Evolutionary conservation across 2,329 filamentous ascomycete genomes (phyloP).

Genomic region (Exophiala dermatitidis): DNA sequence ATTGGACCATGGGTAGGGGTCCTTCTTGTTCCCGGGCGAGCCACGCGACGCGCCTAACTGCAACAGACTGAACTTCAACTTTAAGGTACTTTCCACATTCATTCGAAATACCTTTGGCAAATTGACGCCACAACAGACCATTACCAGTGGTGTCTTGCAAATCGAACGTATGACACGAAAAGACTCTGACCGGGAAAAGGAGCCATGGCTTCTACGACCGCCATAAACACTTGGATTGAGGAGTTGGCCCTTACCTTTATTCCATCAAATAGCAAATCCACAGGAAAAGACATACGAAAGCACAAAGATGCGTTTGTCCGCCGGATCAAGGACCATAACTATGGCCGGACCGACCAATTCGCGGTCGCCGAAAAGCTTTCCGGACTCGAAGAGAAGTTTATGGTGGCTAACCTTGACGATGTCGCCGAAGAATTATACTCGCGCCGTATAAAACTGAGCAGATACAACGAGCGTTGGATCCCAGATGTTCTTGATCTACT

Average conservation of each 20-base stretch:
- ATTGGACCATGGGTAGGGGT: no score
- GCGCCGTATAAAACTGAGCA: slow-evolving; percentile 54
- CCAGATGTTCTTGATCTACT: slow-evolving; percentile 75
- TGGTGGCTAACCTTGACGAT: slow-evolving; percentile 68
- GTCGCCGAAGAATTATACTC: slow-evolving; percentile 62
- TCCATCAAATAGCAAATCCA: slow-evolving; percentile 2
- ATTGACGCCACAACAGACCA: no score
- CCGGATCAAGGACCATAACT: slow-evolving; percentile 38
- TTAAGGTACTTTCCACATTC: no score
- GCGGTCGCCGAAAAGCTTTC: slow-evolving; percentile 58
- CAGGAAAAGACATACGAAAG: slow-evolving; percentile 3
- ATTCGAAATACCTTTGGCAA: no score
- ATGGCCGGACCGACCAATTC: slow-evolving; percentile 67
- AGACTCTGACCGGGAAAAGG: neutral
- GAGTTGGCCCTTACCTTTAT: slow-evolving; percentile 21
- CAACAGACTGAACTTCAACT: no score
- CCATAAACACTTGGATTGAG: slow-evolving; percentile 25
- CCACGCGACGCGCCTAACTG: no score
- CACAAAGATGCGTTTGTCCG: slow-evolving; percentile 22
- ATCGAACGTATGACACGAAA: slow-evolving; percentile 9
- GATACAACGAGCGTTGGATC: slow-evolving; percentile 54
- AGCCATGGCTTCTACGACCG: slow-evolving; percentile 27
- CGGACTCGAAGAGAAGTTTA: slow-evolving; percentile 79
- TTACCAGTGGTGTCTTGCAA: neutral
- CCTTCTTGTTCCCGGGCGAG: no score